phyloP scores from a whole-genome alignment of 2,329 filamentous ascomycete species.

The Ascochyta koolunga region DNA sequence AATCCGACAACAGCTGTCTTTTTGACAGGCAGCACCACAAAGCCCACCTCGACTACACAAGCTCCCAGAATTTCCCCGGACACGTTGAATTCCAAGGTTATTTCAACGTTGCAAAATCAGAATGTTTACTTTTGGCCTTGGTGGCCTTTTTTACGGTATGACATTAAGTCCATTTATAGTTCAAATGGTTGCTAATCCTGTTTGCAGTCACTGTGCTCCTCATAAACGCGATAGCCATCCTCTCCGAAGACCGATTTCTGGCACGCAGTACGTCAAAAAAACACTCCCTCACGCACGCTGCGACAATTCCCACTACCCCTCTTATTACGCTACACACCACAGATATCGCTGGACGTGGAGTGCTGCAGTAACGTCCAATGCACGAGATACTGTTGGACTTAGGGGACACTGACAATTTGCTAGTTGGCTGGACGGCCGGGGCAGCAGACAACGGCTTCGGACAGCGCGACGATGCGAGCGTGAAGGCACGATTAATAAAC shows the following conservation, averaged over 20 bases:
- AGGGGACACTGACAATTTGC: neutral
- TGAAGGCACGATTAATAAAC: slow-evolving; percentile 87
- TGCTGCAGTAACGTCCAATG: neutral
- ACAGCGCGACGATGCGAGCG: slow-evolving; percentile 71
- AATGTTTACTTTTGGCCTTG: slow-evolving; percentile 74
- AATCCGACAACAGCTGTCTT: slow-evolving; percentile 28
- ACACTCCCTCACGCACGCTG: neutral
- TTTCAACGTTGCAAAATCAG: neutral
- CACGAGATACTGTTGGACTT: neutral
- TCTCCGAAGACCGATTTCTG: slow-evolving; percentile 94
- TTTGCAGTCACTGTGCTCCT: slow-evolving; percentile 77
- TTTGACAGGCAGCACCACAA: slow-evolving; percentile 24
- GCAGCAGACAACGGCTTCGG: slow-evolving; percentile 77
- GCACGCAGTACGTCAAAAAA: slow-evolving; percentile 69
- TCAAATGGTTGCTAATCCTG: slow-evolving; percentile 23
- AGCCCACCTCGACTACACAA: neutral
- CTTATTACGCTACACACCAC: neutral
- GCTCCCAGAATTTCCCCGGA: neutral
- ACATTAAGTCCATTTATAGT: slow-evolving; percentile 20
- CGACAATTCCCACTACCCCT: neutral
- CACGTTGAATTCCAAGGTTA: too few species aligned
- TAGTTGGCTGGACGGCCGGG: slow-evolving; percentile 78
- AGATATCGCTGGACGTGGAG: neutral
- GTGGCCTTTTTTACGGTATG: slow-evolving; percentile 75
- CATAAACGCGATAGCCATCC: slow-evolving; percentile 90